Conservation (phyloP, 2,329 filamentous ascomycete genomes). For the Chaetomium strumarium region DNA sequence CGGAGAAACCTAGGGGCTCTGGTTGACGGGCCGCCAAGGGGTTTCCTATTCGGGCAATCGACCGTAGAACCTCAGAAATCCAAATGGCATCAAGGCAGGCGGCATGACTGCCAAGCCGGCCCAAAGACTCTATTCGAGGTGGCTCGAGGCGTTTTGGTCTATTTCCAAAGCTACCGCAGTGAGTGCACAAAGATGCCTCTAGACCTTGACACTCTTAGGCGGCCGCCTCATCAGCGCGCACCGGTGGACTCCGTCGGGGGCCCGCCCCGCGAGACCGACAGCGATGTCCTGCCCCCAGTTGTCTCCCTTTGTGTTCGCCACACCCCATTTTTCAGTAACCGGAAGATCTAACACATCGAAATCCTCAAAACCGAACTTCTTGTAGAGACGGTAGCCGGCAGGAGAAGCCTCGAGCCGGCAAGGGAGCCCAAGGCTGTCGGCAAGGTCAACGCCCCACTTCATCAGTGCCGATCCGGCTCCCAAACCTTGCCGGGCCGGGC, state of each 20-base stretch:
- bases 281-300: constrained; percentile 27
- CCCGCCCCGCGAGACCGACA: constrained; percentile 19
- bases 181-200: background rate
- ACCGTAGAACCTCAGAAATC: background rate
- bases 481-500: constrained; percentile 21
- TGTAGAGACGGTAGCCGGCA: constrained; percentile 27
- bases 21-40: constrained; percentile 1
- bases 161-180: no score
- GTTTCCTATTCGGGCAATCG: constrained; percentile 2
- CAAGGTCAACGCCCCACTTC: constrained; percentile 24
- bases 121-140: no score
- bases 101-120: no score
- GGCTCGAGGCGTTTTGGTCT: no score
- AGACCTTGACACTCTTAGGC: background rate
- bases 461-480: constrained; percentile 28
- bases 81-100: no score
- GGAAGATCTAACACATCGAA: constrained; percentile 25
- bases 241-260: constrained; percentile 22
- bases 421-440: constrained; percentile 25
- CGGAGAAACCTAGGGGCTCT: constrained; percentile 12
- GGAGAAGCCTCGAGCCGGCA: constrained; percentile 28
- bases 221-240: constrained; percentile 27
- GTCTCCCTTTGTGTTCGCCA: constrained; percentile 11
- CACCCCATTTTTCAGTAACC: constrained; percentile 21
- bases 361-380: constrained; percentile 25